Evolutionary conservation across 2,329 filamentous ascomycete species (phyloP), one percentile per base, ranked within the genome.

Genomic region (Nakataea oryzae): DNA sequence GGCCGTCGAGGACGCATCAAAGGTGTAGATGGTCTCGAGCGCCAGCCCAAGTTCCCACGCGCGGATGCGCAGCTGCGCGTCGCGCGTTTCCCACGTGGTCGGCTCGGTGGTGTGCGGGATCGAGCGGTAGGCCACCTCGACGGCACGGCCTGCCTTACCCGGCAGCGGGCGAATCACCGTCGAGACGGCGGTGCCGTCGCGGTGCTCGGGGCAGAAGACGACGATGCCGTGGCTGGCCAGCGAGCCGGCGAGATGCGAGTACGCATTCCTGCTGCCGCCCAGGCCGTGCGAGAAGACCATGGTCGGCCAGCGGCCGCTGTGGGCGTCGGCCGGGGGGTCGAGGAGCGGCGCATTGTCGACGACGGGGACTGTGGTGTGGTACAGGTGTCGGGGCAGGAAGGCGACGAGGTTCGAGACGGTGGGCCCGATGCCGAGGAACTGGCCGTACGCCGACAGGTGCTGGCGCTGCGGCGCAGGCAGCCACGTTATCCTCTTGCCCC

Each of bases 211-310:
- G 63, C 90, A 91, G 61, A 93, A 77, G 2, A 96, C 90, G 9
- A 95, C 85, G 27, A 93, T 80, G 54, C 91, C 91, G 69, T 95
- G 87, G 26, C 89, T 91, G 5, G 91, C 89, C 30, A 96, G 76
- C 0, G 89, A 90, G 21, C 89, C 89, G 24, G 83, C 87, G 28
- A 96, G 76, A 69, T 93, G 88, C n/a, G 90, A 93, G 75, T 96
- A 96, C 13, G 90, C 86, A 69, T 95, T 95, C 66, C 90, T 83
- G 64, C 85, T 87, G 50, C 91, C 91, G 50, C 89, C 91, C 1
- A 96, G 79, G 0, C 91, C 91, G 70, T 96, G 91, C 1, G 90
- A 95, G 74, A 96, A 96, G 65, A 96, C 79, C 77, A 91, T 86
- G 0, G 91, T 88, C 0, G 91, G 91, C 88, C 90, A 95, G 75